Base-by-base conservation (phyloP, 768 basidiomycete species). In the Naganishia vaughanmartiniae region DNA sequence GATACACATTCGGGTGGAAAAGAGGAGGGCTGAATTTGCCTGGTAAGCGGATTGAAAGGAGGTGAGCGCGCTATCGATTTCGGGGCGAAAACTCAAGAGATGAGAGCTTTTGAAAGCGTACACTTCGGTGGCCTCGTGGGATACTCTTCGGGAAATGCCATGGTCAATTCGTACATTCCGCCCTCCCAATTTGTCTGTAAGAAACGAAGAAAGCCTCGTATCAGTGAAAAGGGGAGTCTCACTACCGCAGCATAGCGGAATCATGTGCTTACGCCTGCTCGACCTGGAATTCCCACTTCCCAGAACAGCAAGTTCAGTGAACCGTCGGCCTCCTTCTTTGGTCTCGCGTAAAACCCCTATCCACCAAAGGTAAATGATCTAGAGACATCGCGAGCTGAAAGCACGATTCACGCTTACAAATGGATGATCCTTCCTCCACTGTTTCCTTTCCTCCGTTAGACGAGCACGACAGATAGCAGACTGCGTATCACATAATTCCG, bases 251-350 rank as follows among this genome's bases (percentile, higher is more conserved):
- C 42, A 4, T 66, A 21, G 53, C 3, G 30, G 19, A 10, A 26
- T n/a, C 33, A 14, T 21, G 31, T 2, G 86, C 91, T 83, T 82
- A 96, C 96, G 71, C 85, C 85, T 58, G 85, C 73, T 83, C 96
- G 98, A 33, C 96, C 96, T 21, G 96, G 96, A 75, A 99, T 98
- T 28, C 96, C 96, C 1, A 96, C 93, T 80, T 98, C 96, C 96
- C 96, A 99, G 80, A 92, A 89, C 87, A 98, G 88, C 57, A 99
- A 84, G 82, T 98, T 94, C 88, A 97, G 89, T 2, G 93, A 90
- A 21, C 95, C 93, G 83, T 99, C 96, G 28, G 87, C 79, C 24
- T 88, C 86, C 83, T 99, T 99, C 54, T 86, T 84, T 28, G 96
- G 96, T 80, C 92, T 91, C 48, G 96, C 96, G 78, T 90, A 98